Evolutionary conservation across 805 yeast species (phyloP), one percentile per base, ranked within the genome.

Genomic region (Metschnikowia hibisci): DNA sequence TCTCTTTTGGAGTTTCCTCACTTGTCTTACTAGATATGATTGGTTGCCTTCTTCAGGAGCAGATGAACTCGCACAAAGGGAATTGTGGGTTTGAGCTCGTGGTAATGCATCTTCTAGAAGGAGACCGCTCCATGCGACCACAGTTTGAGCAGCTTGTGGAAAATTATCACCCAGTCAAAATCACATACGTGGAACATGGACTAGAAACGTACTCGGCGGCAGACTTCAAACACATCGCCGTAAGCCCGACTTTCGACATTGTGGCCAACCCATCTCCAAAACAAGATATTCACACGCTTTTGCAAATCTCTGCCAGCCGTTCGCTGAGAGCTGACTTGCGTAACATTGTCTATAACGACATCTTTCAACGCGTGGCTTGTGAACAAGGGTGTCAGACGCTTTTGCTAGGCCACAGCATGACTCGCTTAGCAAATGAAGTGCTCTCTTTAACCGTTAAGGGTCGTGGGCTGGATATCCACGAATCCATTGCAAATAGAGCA

Each of bases 361-460:
- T 82, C 4, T 62, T 82, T 2, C 52, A 71, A 26, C 58, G 66
- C 23, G 60, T 73, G 10, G 87, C 89, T 0, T 51, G 53, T 5
- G 60, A 64, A 10, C 62, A 67, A 12, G 55, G 61, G 0, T 76
- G 81, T 52, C 67, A 73, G n/a, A 73, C 85, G n/a, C 65, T 87
- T 3, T 39, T 88, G 7, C 78, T 80, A 67, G 87, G 91, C 1
- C 86, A 82, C 56, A 80, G 85, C 22, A 86, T 87, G 95, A 85
- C 96, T 1, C 73, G 81, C 32, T 59, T 90, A 18, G 95, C 97
- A 1, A 87, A 84, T 54, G 81, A 81, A 47, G 80, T 86, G n/a
- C 69, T 91, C 27, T 73, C 95, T 0, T 63, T 86, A 42, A 83
- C 95, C 0, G 89, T 88, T 4, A 86, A 82, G 54, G 98, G 98